Base-by-base conservation (phyloP, 2,329 filamentous ascomycete genomes). In the Fusarium metavorans region DNA sequence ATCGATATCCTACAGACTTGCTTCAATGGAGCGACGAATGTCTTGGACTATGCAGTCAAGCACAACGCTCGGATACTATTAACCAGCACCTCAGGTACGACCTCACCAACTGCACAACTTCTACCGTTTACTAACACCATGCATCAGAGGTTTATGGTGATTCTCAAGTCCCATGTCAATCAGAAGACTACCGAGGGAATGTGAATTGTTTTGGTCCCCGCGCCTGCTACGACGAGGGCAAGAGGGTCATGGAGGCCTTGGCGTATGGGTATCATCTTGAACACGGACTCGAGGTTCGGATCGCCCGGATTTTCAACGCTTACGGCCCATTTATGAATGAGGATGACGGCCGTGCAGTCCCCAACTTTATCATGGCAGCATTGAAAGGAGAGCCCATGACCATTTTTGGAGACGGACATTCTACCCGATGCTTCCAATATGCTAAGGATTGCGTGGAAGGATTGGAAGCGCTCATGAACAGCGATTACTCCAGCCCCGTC, bases 201-300 rank as follows among this genome's bases (percentile, higher is more conserved):
- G 83, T 85, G 20, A 85, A 85, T 62, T 81, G 82, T 45, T 82
- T 84, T 67, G 84, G 84, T 2, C 81, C 83, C 0, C 80, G 84
- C 1, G 79, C 84, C 1, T 85, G 84, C 71, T 85, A 85, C 43
- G 84, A 85, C 57, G 84, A 85, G 72, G 83, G 83, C 3, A 85
- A 85, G 64, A 77, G 83, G 18, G 81, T 81, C 3, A 79, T 81
- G 10, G 84, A 85, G 69, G 78, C 83, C 6, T 78, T 85, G 0
- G 80, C 77, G 13, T 85, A 83, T 8, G 71, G 71, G 0, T 80
- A 80, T 27, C 76, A 70, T 16, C 13, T 43, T 4, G 65, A 74
- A 10, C 73, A 79, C 16, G 70, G 68, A 1, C 56, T 80, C 0
- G 66, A 79, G 4, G 71, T 80, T 2, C 76, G 78, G 16, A 61